These are phyloP conservation scores for Circinella umbellata DNA, from an alignment of 371 early-diverging fungal species.

Conservation along the genomic window DNA sequence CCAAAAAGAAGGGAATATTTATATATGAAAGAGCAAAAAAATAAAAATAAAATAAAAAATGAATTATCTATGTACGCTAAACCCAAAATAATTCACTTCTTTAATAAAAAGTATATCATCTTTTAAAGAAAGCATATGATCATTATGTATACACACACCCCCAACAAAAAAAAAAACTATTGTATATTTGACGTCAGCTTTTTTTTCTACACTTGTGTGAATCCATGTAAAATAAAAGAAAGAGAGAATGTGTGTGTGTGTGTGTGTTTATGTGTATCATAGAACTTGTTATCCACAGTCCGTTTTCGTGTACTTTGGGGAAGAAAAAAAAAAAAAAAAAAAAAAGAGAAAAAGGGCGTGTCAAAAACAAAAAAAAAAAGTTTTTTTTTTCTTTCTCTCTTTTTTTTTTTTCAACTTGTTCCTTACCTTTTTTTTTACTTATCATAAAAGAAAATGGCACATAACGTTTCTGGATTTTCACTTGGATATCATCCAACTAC, in stretches of 20 bases:
- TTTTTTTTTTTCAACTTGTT: not conserved
- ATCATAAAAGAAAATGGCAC: not conserved
- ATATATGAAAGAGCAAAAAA: no score
- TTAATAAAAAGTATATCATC: not conserved
- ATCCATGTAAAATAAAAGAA: no score
- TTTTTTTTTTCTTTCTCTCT: slow-evolving; percentile 6
- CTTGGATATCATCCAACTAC: not conserved
- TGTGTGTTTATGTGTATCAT: not conserved
- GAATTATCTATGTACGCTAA: no score
- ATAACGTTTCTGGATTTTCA: slow-evolving; percentile 3
- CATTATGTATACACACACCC: no score
- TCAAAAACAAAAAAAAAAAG: slow-evolving; percentile 2
- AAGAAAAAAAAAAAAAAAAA: not conserved
- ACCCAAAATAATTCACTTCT: not conserved
- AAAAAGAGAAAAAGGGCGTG: not conserved
- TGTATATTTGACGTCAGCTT: not conserved
- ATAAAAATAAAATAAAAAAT: no score
- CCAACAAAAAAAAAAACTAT: not conserved
- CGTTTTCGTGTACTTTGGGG: no score
- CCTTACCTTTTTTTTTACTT: not conserved
- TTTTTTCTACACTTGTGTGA: no score
- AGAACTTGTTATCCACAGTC: no score
- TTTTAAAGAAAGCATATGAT: no score
- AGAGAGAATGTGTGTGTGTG: no score
- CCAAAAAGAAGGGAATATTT: no score